A percentile compares a stretch with the other conserved stretches of the same genome.
phyloP scores from a whole-genome alignment of 805 yeast genomes.

The Metschnikowia borealis region DNA sequence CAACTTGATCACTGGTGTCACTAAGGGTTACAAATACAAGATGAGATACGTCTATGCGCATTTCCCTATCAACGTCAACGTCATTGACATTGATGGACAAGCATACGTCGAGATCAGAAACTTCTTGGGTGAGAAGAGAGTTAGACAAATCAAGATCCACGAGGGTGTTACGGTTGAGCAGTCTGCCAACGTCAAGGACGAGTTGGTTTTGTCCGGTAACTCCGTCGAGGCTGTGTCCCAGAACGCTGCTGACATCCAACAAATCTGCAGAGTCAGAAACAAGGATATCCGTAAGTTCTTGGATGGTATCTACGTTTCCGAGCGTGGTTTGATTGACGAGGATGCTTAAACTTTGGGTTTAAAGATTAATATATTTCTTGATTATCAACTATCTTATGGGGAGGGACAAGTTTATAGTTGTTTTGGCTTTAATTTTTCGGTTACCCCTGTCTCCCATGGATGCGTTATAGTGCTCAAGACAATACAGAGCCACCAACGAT shows the following conservation, averaged over 20 bases:
- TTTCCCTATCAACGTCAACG: conserved; percentile 99
- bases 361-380: conserved; percentile 24
- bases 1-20: conserved; percentile 97
- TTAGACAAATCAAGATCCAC: conserved; percentile 78
- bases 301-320: conserved; percentile 99
- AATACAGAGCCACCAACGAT: conserved; percentile 49
- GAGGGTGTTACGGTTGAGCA: conserved; percentile 86
- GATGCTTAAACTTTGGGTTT: conserved; percentile 30
- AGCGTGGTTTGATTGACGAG: conserved; percentile 82
- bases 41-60: conserved; percentile 99
- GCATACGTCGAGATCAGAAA: conserved; percentile 93
- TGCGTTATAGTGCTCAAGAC: conserved; percentile 37
- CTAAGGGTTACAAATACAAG: conserved; percentile 98
- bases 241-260: conserved; percentile 97
- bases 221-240: conserved; percentile 96
- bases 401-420: conserved; percentile 19
- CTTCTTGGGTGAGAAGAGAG: conserved; percentile 99
- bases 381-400: conserved; percentile 18
- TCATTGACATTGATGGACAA: conserved; percentile 71
- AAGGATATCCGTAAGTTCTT: conserved; percentile 99
- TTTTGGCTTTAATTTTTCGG: conserved; percentile 7
- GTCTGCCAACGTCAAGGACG: conserved; percentile 88
- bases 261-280: conserved; percentile 97
- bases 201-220: conserved; percentile 89
- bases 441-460: conserved; percentile 25